Evolutionary conservation across 352 stramenopile species (phyloP).

Genomic region (Elongisporangium anandrum): DNA sequence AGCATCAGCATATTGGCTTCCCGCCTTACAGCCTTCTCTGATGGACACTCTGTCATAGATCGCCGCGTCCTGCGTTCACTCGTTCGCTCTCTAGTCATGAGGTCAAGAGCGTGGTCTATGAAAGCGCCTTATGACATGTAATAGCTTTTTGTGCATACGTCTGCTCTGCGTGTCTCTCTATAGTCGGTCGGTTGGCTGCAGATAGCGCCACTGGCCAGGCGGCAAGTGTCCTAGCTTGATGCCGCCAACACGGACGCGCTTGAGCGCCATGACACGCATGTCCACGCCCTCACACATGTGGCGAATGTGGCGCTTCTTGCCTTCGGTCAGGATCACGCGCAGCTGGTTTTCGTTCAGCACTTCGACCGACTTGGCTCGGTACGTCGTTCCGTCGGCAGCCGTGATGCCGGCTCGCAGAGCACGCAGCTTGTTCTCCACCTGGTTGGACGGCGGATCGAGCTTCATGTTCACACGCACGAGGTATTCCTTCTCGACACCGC

Average conservation of each 20-base stretch:
- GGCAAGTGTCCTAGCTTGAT: conserved; percentile 76
- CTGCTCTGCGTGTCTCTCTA: conserved; percentile 10
- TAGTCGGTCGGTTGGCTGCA: conserved; percentile 63
- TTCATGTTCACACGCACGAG: conserved; percentile 67
- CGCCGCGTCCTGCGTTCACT: conserved; percentile 35
- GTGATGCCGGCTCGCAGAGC: conserved; percentile 54
- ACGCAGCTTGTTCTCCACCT: conserved; percentile 28
- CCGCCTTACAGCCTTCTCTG: neutral
- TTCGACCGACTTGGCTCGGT: conserved; percentile 73
- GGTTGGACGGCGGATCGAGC: conserved; percentile 33
- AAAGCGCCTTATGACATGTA: neutral
- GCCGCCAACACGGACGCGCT: conserved; percentile 89
- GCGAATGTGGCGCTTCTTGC: conserved; percentile 95
- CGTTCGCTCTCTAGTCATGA: conserved; percentile 18
- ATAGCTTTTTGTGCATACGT: conserved; percentile 2
- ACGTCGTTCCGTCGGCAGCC: conserved; percentile 50
- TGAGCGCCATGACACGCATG: conserved; percentile 86
- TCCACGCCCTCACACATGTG: conserved; percentile 94
- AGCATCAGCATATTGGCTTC: neutral
- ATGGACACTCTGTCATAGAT: conserved; percentile 20
- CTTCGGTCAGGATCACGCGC: conserved; percentile 90
- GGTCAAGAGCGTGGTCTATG: neutral
- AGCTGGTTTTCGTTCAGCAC: conserved; percentile 81
- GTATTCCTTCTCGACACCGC: conserved; percentile 82
- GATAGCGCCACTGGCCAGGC: conserved; percentile 76